Base-by-base conservation (phyloP, 257 asterid genomes). In the Gynochthodes officinalis region DNA sequence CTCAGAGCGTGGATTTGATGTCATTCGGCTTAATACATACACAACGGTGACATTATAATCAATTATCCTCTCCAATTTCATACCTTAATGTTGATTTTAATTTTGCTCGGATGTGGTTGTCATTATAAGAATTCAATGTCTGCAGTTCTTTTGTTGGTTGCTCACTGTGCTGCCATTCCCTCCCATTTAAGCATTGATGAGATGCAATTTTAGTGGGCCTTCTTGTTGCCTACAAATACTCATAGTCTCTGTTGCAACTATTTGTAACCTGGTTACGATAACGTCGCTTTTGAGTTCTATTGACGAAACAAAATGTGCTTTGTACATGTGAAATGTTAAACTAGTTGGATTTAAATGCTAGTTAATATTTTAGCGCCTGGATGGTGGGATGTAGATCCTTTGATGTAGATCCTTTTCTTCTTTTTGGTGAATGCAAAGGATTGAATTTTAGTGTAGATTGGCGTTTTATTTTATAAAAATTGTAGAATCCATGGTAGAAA, bases 21-120 rank as follows among this genome's bases (percentile, higher is more conserved):
- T 95, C 76, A 84, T 86, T 77, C 85, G 98, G 76, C 82, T 95
- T 75, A 90, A 95, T 82, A 95, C 98, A 7, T 95, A 95, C 84
- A 89, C 98, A 60, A 95, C 98, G 92, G 99, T 95, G 21, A 63
- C 35, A 64, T 21, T 25, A 18, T 70, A 2, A 12, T 23, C 15
- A 4, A 35, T 49, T 74, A 21, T 19, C 35, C 42, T 54, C 15
- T 42, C 32, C 42, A 43, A 23, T 44, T 44, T 68, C 53, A 30
- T 75, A 43, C 55, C 23, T 32, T 71, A 30, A 67, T 57, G 25
- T 4, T 37, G 7, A 12, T 37, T 19, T 30, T 19, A 53, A 13
- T 64, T 70, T 65, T 43, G 49, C n/a, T 18, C n/a, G 50, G 21
- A 23, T 53, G 49, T 69, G 21, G 63, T 32, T 67, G 42, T 48